A percentile compares a stretch with the other conserved stretches of the same genome.
These are phyloP conservation scores for Geum urbanum DNA, from an alignment of 306 rosid species.

Conservation along the genomic window DNA sequence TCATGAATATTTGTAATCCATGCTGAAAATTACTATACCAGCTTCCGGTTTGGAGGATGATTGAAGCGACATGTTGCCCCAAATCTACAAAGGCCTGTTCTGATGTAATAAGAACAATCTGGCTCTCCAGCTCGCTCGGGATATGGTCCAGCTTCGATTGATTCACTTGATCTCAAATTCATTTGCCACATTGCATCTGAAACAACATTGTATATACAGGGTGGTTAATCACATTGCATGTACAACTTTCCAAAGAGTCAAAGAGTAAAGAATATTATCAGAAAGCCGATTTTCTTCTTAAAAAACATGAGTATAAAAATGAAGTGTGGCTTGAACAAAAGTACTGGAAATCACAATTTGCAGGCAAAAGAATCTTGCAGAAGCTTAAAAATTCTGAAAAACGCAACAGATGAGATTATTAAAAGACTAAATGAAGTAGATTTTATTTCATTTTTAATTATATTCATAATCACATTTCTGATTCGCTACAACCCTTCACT, in stretches of 20 bases:
- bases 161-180: slow-evolving; percentile 81
- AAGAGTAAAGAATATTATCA: neutral
- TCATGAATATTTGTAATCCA: slow-evolving; percentile 19
- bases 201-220: slow-evolving; percentile 26
- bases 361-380: slow-evolving; percentile 2
- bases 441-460: neutral
- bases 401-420: neutral
- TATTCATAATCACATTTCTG: too few relatives aligned
- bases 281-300: neutral
- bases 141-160: slow-evolving; percentile 82
- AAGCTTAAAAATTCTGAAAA: neutral
- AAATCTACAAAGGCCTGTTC: slow-evolving; percentile 95
- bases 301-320: neutral
- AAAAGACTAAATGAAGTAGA: neutral
- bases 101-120: slow-evolving; percentile 91
- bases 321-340: neutral
- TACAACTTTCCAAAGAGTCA: slow-evolving; percentile 2
- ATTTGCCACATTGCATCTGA: slow-evolving; percentile 95
- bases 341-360: neutral
- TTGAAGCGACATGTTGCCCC: slow-evolving; percentile 94
- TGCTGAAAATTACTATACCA: slow-evolving; percentile 50
- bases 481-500: neutral
- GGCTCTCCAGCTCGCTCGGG: slow-evolving; percentile 94
- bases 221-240: slow-evolving; percentile 15
- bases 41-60: slow-evolving; percentile 93